These are phyloP conservation scores for Lichtheimia ramosa DNA, from an alignment of 371 early-diverging fungal species.

Conservation along the genomic window DNA sequence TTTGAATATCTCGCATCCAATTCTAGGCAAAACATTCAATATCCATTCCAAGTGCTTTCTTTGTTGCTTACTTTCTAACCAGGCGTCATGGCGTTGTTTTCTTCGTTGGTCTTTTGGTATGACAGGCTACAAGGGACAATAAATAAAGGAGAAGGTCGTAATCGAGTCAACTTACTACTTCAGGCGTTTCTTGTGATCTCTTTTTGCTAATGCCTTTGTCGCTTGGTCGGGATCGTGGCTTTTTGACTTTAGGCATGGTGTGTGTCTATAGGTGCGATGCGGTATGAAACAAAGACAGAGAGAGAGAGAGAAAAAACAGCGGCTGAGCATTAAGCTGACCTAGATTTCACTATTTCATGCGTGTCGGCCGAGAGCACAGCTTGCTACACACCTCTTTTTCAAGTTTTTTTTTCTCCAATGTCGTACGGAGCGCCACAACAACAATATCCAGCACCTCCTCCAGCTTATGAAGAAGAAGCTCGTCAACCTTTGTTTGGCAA, in stretches of 20 bases:
- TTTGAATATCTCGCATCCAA: constrained; percentile 53
- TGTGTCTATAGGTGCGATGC: too few species aligned
- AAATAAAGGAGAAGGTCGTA: constrained; percentile 11
- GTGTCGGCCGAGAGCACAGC: too few species aligned
- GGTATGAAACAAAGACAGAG: too few species aligned
- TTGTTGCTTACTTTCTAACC: constrained; percentile 54
- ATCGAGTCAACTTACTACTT: not conserved
- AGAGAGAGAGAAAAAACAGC: too few species aligned
- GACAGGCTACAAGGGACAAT: constrained; percentile 12
- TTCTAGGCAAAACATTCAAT: constrained; percentile 32
- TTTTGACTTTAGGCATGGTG: constrained; percentile 6
- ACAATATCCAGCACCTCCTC: constrained; percentile 47
- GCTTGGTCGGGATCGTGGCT: not conserved
- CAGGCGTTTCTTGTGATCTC: not conserved
- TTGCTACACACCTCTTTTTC: not conserved
- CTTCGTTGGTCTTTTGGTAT: constrained; percentile 48
- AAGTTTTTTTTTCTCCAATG: constrained; percentile 3
- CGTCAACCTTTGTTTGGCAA: constrained; percentile 32
- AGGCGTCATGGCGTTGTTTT: constrained; percentile 57
- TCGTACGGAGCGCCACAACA: constrained; percentile 22
- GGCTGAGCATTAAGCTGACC: too few species aligned
- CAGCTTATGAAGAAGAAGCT: constrained; percentile 42
- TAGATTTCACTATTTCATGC: too few species aligned
- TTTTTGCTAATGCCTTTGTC: not conserved
- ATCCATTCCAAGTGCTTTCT: not conserved